Percentiles rank a stretch among this genome's conserved stretches.
phyloP scores from a whole-genome alignment of 2,329 filamentous ascomycete genomes.

The Xylaria sp. region DNA sequence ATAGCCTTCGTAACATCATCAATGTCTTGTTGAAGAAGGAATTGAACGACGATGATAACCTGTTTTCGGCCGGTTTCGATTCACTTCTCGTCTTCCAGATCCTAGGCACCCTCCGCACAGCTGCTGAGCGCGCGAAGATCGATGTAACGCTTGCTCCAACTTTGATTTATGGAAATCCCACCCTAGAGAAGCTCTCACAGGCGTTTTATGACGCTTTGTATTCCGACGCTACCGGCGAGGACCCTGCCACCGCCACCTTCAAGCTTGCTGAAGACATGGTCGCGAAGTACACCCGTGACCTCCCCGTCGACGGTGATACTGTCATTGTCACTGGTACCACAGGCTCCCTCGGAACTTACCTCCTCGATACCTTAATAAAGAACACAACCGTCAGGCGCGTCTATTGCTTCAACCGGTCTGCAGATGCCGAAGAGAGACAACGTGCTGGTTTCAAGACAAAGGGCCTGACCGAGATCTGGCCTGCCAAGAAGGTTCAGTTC shows the following conservation, averaged over 20 bases:
- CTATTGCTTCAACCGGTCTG: constrained; percentile 62
- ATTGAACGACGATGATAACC: constrained; percentile 42
- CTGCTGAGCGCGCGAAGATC: constrained; percentile 46
- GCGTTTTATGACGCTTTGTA: constrained; percentile 48
- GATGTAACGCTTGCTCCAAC: constrained; percentile 51
- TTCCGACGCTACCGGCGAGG: constrained; percentile 35
- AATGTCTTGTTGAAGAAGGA: constrained; percentile 38
- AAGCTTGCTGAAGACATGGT: constrained; percentile 41
- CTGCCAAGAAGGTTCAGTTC: constrained; percentile 57
- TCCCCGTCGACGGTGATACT: constrained; percentile 48
- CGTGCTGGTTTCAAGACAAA: constrained; percentile 54
- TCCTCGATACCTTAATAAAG: constrained; percentile 53
- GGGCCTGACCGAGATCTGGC: constrained; percentile 52
- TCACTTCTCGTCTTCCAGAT: constrained; percentile 53
- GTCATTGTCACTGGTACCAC: constrained; percentile 61
- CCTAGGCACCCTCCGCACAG: constrained; percentile 51
- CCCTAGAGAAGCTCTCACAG: constrained; percentile 48
- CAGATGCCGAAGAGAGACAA: constrained; percentile 52
- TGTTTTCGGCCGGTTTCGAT: constrained; percentile 51
- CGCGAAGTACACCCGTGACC: constrained; percentile 43
- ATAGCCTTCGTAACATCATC: constrained; percentile 38
- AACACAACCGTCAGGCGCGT: constrained; percentile 54
- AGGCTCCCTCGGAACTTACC: constrained; percentile 59
- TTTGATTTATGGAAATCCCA: constrained; percentile 54
- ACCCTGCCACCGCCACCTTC: constrained; percentile 38